phyloP scores from a whole-genome alignment of 805 yeast genomes.

The Myxozyma melibiosi region DNA sequence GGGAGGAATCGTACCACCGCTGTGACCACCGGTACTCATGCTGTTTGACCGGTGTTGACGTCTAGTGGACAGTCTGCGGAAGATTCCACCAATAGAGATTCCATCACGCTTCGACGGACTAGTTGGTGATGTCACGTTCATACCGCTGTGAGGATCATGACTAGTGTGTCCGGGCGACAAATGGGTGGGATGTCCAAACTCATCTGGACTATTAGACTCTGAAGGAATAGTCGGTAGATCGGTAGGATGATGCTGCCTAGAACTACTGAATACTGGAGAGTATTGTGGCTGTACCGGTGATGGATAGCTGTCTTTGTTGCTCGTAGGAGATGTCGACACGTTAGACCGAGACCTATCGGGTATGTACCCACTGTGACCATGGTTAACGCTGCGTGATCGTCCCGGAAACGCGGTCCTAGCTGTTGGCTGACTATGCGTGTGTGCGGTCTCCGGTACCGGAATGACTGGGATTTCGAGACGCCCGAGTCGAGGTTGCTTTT shows the following conservation, averaged over 20 bases:
- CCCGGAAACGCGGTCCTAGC: conserved; percentile 29
- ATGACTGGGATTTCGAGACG: conserved; percentile 28
- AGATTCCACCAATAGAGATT: conserved; percentile 26
- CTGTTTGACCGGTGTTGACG: conserved; percentile 23
- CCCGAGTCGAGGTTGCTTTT: not conserved
- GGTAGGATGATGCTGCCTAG: not conserved
- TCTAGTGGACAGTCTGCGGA: conserved; percentile 28
- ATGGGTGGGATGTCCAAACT: not conserved
- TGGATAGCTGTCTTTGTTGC: not conserved
- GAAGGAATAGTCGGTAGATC: conserved; percentile 25
- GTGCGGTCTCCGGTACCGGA: conserved; percentile 33
- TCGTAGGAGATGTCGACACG: conserved; percentile 16
- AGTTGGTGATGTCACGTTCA: not conserved
- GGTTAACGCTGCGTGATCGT: conserved; percentile 29
- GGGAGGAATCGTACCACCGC: conserved; percentile 7
- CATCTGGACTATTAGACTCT: conserved; percentile 11
- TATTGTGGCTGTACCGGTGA: conserved; percentile 2
- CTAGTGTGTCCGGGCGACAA: not conserved
- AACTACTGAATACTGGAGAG: not conserved
- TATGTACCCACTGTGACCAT: conserved; percentile 26
- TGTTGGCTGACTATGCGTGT: conserved; percentile 25
- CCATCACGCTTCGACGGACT: conserved; percentile 20
- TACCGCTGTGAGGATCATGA: not conserved
- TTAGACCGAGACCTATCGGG: conserved; percentile 21
- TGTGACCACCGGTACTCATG: conserved; percentile 11